phyloP scores from a whole-genome alignment of 768 basidiomycete species.

The Hygrophorus russula region DNA sequence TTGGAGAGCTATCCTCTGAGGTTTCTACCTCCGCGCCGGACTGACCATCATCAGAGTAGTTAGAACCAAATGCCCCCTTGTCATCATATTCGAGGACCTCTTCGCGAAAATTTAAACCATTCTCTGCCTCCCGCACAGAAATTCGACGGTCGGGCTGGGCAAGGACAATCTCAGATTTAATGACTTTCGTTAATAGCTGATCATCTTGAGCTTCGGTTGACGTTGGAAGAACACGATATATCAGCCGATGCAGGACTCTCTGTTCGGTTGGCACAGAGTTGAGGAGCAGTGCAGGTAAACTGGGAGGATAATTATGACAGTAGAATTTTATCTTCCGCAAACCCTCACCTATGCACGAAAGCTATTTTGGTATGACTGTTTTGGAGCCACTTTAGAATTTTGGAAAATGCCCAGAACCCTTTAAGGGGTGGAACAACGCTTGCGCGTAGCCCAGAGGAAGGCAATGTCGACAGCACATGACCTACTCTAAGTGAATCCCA shows the following conservation, averaged over 20 bases:
- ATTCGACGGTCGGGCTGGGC: conserved; percentile 2
- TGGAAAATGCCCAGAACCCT: conserved; percentile 26
- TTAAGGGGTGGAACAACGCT: conserved; percentile 37
- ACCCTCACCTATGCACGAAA: conserved; percentile 43
- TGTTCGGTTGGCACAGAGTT: conserved; percentile 19
- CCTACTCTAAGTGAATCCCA: conserved; percentile 38
- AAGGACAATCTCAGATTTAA: conserved; percentile 31
- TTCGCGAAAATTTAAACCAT: background rate
- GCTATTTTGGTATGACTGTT: conserved; percentile 18
- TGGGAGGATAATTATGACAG: conserved; percentile 10
- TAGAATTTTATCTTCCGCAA: background rate
- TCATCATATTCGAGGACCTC: background rate
- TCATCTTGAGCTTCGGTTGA: background rate
- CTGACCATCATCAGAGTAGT: background rate
- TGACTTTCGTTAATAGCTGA: conserved; percentile 10
- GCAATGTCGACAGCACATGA: conserved; percentile 41
- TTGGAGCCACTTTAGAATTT: conserved; percentile 36
- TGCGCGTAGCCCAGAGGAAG: conserved; percentile 17
- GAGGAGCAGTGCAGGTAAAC: conserved; percentile 26
- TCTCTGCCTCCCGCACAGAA: too few relatives aligned
- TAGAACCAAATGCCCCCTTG: background rate
- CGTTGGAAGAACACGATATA: conserved; percentile 29
- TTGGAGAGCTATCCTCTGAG: background rate
- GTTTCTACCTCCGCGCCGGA: background rate
- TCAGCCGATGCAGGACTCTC: conserved; percentile 31